These are phyloP conservation scores for Ustilago hordei DNA, from an alignment of 1,284 basidiomycete species.

Conservation along the genomic window DNA sequence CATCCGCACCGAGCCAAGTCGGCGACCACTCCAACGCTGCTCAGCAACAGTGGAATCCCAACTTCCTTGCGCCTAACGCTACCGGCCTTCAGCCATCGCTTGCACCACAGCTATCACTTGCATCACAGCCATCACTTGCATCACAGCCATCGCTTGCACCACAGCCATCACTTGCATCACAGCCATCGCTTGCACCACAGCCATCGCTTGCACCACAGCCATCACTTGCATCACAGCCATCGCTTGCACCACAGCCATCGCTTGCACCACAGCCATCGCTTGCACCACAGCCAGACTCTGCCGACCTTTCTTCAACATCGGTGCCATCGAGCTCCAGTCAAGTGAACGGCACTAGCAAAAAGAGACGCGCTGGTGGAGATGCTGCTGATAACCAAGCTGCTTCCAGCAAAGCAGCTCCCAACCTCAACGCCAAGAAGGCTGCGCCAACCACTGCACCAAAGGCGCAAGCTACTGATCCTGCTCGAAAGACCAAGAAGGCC, in stretches of 20 bases:
- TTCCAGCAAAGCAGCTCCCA: conserved; percentile 7
- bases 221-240: no score
- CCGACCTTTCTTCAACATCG: conserved; percentile 3
- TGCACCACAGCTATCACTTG: conserved; percentile 10
- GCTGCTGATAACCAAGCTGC: background rate
- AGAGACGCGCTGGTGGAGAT: conserved; percentile 20
- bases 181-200: no score
- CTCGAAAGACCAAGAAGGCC: conserved; percentile 39
- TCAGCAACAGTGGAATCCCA: conserved; percentile 30
- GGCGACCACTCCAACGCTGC: conserved; percentile 6
- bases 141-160: no score
- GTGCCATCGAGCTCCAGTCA: background rate
- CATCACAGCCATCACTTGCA: no score
- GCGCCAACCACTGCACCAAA: conserved; percentile 15
- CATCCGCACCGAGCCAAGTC: conserved; percentile 1
- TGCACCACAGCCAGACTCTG: conserved; percentile 6
- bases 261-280: conserved; percentile 13
- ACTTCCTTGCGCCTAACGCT: conserved; percentile 31
- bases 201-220: no score
- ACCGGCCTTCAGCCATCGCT: conserved; percentile 11
- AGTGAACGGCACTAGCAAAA: conserved; percentile 4
- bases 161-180: no score
- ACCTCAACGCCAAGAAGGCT: conserved; percentile 18
- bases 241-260: no score
- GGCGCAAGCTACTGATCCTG: background rate